phyloP scores from a whole-genome alignment of 1,139 yeast genomes.

The Schizosaccharomyces versatilis region DNA sequence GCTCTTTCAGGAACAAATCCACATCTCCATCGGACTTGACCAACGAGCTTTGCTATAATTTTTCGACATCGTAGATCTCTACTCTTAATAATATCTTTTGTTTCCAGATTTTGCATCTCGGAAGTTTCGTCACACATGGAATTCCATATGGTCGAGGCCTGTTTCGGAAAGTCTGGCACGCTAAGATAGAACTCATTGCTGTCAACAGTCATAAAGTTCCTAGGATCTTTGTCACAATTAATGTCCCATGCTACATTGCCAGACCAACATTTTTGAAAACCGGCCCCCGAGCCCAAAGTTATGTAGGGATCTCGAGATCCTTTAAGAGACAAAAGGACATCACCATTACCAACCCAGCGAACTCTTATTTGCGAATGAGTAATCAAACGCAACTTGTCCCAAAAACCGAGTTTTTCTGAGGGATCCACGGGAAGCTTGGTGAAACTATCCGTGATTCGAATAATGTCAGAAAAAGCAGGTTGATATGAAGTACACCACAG shows the following conservation, averaged over 20 bases:
- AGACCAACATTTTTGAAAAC: conserved; percentile 62
- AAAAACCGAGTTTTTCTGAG: conserved; percentile 59
- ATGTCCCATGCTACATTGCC: conserved; percentile 38
- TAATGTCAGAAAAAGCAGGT: conserved; percentile 64
- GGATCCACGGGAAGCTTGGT: conserved; percentile 68
- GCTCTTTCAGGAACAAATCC: conserved; percentile 31
- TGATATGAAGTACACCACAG: conserved; percentile 76
- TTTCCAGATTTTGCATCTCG: conserved; percentile 2
- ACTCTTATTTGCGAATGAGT: conserved; percentile 32
- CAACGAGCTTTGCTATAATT: conserved; percentile 32
- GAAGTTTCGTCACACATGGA: conserved; percentile 4
- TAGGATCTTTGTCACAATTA: conserved; percentile 41
- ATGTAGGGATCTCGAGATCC: conserved; percentile 62
- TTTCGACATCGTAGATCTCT: conserved; percentile 19
- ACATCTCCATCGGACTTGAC: conserved; percentile 28
- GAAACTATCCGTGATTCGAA: conserved; percentile 61
- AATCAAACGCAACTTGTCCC: conserved; percentile 47
- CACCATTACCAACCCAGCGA: conserved; percentile 14
- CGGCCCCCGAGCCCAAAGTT: conserved; percentile 46
- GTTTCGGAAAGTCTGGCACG: conserved; percentile 26
- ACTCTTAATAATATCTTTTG: neutral
- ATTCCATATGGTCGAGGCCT: conserved; percentile 2
- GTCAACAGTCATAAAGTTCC: conserved; percentile 37
- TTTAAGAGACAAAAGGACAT: neutral
- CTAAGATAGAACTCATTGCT: conserved; percentile 51